Evolutionary conservation across 2,329 filamentous ascomycete genomes (phyloP).

Genomic region (Trichoderma brevicompactum): DNA sequence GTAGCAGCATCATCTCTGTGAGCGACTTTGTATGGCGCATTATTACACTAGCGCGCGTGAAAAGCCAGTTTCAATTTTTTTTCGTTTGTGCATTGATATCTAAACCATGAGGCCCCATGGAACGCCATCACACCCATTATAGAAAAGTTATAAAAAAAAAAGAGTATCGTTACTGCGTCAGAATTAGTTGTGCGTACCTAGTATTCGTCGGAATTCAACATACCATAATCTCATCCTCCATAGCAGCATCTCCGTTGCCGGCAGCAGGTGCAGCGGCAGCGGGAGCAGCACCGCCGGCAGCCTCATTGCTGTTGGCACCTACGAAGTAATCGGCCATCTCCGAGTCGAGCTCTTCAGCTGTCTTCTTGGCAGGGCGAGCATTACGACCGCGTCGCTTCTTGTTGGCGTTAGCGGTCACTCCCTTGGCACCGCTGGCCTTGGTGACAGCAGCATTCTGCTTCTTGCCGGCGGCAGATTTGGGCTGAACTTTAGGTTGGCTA

Average conservation of each 20-base stretch:
- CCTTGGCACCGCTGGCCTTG: constrained; percentile 48
- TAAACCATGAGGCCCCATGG: constrained; percentile 34
- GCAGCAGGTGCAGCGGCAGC: constrained; percentile 50
- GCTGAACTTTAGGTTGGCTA: constrained; percentile 55
- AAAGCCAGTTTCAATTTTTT: constrained; percentile 15
- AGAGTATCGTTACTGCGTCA: constrained; percentile 18
- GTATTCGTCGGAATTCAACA: constrained; percentile 27
- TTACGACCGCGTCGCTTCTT: constrained; percentile 63
- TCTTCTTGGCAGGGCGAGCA: constrained; percentile 78
- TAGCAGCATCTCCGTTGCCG: constrained; percentile 60
- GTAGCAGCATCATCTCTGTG: background rate
- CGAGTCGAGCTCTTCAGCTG: constrained; percentile 89
- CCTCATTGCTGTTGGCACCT: constrained; percentile 50
- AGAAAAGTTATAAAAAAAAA: background rate
- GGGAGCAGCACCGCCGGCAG: constrained; percentile 51
- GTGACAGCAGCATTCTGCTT: constrained; percentile 59
- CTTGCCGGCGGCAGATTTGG: constrained; percentile 77
- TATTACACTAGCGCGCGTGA: background rate
- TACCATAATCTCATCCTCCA: constrained; percentile 68
- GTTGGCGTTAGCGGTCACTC: constrained; percentile 50
- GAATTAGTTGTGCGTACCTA: background rate
- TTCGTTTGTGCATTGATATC: constrained; percentile 31
- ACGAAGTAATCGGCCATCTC: constrained; percentile 98
- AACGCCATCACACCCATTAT: constrained; percentile 12
- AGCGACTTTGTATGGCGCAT: background rate